phyloP scores from a whole-genome alignment of 768 basidiomycete species.

The Termitomyces sp. region DNA sequence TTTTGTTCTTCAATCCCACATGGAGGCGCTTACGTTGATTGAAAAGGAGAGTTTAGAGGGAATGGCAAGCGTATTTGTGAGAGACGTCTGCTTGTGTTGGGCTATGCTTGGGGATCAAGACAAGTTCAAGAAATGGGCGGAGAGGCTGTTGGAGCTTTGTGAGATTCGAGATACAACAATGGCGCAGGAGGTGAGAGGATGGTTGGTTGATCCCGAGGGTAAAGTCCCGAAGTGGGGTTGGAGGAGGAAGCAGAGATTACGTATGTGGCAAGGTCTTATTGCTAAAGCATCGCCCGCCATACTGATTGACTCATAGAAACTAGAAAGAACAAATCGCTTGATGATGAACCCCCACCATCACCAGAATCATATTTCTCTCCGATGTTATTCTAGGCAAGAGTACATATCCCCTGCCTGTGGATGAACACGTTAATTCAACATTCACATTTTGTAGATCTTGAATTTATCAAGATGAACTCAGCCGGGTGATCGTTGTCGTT shows the following conservation, averaged over 20 bases:
- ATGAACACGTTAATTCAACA: background rate
- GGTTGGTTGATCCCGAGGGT: constrained; percentile 23
- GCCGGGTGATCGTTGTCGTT: background rate
- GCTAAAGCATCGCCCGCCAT: background rate
- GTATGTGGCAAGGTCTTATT: constrained; percentile 18
- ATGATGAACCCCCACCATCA: constrained; percentile 1
- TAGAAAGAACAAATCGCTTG: constrained; percentile 1
- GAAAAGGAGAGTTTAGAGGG: constrained; percentile 36
- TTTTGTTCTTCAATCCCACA: constrained; percentile 31
- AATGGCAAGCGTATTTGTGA: constrained; percentile 32
- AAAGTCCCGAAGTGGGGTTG: constrained; percentile 34
- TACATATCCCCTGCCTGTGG: background rate
- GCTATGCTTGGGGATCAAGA: constrained; percentile 33
- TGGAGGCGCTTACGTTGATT: constrained; percentile 31
- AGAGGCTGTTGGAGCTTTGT: constrained; percentile 21
- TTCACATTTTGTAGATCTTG: background rate
- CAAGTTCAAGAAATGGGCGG: constrained; percentile 30
- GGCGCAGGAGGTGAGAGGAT: constrained; percentile 21
- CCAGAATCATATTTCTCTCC: constrained; percentile 10
- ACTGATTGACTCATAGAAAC: background rate
- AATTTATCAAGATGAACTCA: background rate
- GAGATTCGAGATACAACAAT: constrained; percentile 20
- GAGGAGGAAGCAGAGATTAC: constrained; percentile 31
- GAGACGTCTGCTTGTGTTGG: constrained; percentile 37
- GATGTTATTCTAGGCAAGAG: constrained; percentile 5